These are phyloP conservation scores for Zopfochytrium polystomum DNA, from an alignment of 371 early-diverging fungal species.

Conservation along the genomic window DNA sequence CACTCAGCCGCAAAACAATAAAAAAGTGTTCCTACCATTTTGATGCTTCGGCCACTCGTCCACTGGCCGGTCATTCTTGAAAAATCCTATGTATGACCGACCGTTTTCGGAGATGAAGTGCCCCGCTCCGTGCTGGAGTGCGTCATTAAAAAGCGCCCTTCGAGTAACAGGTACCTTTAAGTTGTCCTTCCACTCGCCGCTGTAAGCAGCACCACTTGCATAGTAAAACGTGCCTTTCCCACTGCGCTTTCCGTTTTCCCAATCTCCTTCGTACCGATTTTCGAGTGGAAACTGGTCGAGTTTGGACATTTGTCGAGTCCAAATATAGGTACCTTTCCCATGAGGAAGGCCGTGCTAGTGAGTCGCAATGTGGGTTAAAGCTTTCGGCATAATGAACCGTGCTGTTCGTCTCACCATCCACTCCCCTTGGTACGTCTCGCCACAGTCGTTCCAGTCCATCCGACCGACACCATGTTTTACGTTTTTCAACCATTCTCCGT, in stretches of 20 bases:
- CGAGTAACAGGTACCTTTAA: constrained; percentile 36
- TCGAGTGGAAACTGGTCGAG: constrained; percentile 41
- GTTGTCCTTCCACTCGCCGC: constrained; percentile 51
- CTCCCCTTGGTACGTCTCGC: constrained; percentile 47
- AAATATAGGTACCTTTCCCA: constrained; percentile 46
- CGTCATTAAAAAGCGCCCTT: neutral
- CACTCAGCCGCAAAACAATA: neutral
- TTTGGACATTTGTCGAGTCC: constrained; percentile 25
- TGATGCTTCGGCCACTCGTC: constrained; percentile 23
- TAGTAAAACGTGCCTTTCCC: constrained; percentile 48
- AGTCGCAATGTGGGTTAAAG: neutral
- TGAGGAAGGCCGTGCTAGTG: constrained; percentile 40
- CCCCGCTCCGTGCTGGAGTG: constrained; percentile 38
- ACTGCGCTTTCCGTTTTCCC: constrained; percentile 40
- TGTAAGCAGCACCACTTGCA: constrained; percentile 46
- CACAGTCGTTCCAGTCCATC: constrained; percentile 44
- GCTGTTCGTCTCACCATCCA: constrained; percentile 42
- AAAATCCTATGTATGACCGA: constrained; percentile 41
- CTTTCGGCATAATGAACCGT: neutral
- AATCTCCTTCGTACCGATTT: constrained; percentile 47
- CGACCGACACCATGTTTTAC: constrained; percentile 45
- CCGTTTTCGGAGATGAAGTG: constrained; percentile 43
- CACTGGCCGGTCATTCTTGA: constrained; percentile 37
- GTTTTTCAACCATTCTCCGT: constrained; percentile 47
- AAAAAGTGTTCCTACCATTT: constrained; percentile 30